Base-by-base conservation (phyloP, 192 early-diverging fungal species). In the Coemansia sp. region DNA sequence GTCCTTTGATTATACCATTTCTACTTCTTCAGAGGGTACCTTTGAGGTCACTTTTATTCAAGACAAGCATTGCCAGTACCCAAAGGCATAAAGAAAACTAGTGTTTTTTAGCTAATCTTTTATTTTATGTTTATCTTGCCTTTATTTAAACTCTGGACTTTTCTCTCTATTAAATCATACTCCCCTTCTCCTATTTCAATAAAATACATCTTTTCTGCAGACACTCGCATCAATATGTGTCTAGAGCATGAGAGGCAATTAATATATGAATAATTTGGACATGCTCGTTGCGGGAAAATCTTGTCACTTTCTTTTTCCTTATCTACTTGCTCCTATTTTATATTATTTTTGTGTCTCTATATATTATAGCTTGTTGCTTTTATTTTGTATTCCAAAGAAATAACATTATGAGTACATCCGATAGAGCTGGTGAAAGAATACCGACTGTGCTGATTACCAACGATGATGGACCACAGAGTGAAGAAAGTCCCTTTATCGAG, bases 31-130 rank as follows among this genome's bases (percentile, higher is more conserved):
- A 11, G 81, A 85, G 50, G 86, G 86, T 7, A 64, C 77, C 1
- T 88, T 85, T 60, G 69, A 75, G 30, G 84, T 86, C 5, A 83
- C 80, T 0, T 74, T 77, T 48, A 70, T 88, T 9, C 69, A 79
- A 30, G 86, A 88, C 52, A 53, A 45, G 19, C 76, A 72, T 53
- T 88, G 86, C 58, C 76, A 75, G 37, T 88, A 77, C 53, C 85
- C 85, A 9, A 75, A 75, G 38, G 60, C 64, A 15, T 75, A 54
- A 44, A n/a, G 14, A 4, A 30, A 25, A 9, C 9, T 13, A 10
- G 26, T 50, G 14, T 9, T 23, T 22, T 35, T 36, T 2, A 28
- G 10, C 7, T 24, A 39, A 5, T 10, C 4, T 19, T 24, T 7
- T 43, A 19, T 24, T 15, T 38, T 28, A 28, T 41, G 8, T 32